A percentile compares a stretch with the other conserved stretches of the same genome.
phyloP scores from a whole-genome alignment of 2,329 filamentous ascomycete species.

The Cordyceps fumosorosea region DNA sequence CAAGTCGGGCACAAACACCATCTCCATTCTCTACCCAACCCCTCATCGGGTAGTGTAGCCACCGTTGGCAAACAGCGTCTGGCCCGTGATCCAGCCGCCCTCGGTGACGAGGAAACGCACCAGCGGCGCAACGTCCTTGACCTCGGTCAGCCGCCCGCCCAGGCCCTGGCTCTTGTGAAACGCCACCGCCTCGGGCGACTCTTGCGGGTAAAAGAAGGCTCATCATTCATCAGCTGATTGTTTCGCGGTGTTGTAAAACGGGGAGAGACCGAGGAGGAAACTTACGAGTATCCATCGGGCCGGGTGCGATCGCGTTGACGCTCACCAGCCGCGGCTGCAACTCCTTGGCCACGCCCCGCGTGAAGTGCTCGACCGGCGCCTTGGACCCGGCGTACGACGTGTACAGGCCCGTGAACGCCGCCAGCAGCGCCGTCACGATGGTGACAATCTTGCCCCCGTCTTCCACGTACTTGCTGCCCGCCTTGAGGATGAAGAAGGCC shows the following conservation, averaged over 20 bases:
- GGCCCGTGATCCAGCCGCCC: constrained; percentile 38
- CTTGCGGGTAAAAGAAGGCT: constrained; percentile 40
- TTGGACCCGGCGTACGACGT: constrained; percentile 39
- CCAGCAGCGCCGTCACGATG: constrained; percentile 37
- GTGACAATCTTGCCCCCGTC: constrained; percentile 42
- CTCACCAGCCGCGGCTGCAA: constrained; percentile 26
- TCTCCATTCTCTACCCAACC: no score
- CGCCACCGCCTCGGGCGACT: constrained; percentile 34
- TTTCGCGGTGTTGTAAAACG: not conserved
- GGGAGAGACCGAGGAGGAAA: not conserved
- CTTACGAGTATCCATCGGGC: constrained; percentile 36
- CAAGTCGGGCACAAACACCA: not conserved
- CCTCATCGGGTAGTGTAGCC: constrained; percentile 37
- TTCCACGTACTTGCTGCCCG: constrained; percentile 32
- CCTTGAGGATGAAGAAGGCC: constrained; percentile 39
- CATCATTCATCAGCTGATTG: not conserved
- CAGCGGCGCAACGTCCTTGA: constrained; percentile 39
- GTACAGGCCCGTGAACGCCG: constrained; percentile 39
- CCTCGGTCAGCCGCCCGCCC: constrained; percentile 33
- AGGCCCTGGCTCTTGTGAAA: constrained; percentile 39
- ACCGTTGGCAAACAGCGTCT: constrained; percentile 43
- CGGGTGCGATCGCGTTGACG: constrained; percentile 30
- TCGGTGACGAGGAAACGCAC: constrained; percentile 37
- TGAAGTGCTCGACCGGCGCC: constrained; percentile 34
- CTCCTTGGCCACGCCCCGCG: constrained; percentile 29